A percentile compares a stretch with the other conserved stretches of the same genome.
These are phyloP conservation scores for Arthrobotrys musiformis DNA, from an alignment of 2,329 filamentous ascomycete species.

Conservation along the genomic window DNA sequence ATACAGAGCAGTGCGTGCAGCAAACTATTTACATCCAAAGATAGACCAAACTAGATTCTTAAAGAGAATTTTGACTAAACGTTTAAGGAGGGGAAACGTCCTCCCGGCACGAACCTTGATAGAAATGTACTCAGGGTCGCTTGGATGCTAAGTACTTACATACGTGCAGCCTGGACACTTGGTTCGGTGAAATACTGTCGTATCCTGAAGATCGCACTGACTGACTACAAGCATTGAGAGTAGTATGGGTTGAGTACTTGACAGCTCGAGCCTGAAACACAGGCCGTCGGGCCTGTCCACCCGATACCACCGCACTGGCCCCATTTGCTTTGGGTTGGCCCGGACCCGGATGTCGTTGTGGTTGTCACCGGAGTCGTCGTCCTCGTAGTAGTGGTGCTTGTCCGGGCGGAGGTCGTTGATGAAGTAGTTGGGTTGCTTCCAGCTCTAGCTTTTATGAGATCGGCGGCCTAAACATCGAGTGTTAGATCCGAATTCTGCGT, in stretches of 20 bases:
- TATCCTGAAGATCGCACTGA: neutral
- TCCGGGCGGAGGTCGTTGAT: constrained; percentile 17
- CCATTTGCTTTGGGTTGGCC: constrained; percentile 31
- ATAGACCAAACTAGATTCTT: too few relatives aligned
- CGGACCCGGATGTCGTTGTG: neutral
- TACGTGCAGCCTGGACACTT: too few relatives aligned
- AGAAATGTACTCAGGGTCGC: too few relatives aligned
- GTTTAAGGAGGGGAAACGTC: too few relatives aligned
- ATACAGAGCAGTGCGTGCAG: neutral
- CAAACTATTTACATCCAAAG: neutral
- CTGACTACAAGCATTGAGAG: constrained; percentile 58
- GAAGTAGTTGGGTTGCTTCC: constrained; percentile 8
- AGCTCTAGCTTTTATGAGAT: constrained; percentile 64
- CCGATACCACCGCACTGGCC: constrained; percentile 58
- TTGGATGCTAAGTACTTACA: too few relatives aligned
- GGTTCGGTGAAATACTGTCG: too few relatives aligned
- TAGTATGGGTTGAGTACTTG: constrained; percentile 57
- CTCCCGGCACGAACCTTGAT: too few relatives aligned
- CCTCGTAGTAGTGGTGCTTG: constrained; percentile 21
- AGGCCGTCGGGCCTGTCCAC: constrained; percentile 56
- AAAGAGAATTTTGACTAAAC: too few relatives aligned
- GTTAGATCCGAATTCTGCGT: constrained; percentile 29
- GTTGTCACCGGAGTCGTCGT: constrained; percentile 10
- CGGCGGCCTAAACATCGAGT: constrained; percentile 62
- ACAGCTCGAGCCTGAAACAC: constrained; percentile 56